Base-by-base conservation (phyloP, 441 rosid genomes). In the Erodium trifolium region DNA sequence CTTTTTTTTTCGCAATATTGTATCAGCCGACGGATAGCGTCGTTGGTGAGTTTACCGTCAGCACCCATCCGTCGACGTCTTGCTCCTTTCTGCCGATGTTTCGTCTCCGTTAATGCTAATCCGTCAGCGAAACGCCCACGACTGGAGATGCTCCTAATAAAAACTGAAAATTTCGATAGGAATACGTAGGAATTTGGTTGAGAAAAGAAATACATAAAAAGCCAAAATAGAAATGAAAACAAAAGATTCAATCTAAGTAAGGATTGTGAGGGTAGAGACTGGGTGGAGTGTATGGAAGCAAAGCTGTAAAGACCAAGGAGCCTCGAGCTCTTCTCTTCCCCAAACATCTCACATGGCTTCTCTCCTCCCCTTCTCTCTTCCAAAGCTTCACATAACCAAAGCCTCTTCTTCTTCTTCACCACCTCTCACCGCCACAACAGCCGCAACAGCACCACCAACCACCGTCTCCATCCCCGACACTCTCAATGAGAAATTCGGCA, bases 361-460 rank as follows among this genome's bases (percentile, higher is more conserved):
- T 71, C 84, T 91, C 75, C 84, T 87, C 65, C 82, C 90, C 74
- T 82, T 87, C 80, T 80, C 86, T 45, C 82, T 86, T 72, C 85
- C 90, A 41, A 92, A 83, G 68, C 81, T 82, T 67, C 79, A 63
- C 75, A 68, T 82, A 65, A 63, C 76, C 67, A 80, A 73, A 73
- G 86, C 88, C 41, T 17, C 65, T 62, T 67, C 78, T 70, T 31
- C 34, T 1, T 3, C 68, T 13, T 65, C 84, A 53, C 37, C 84
- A 5, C 23, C 81, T 13, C 35, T 82, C 9, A 31, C 80, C 5
- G 37, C 75, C 12, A 37, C 65, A 62, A 13, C 65, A 5, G 7
- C 80, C 27, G 11, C n/a, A 41, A 8, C 12, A 45, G 13, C 51
- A 12, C 53, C 51, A 2, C 3, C 53, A 4, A 49, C 79, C 5